These are phyloP conservation scores for Lodderomyces margitis DNA, from an alignment of 1,139 yeast species.

Conservation along the genomic window DNA sequence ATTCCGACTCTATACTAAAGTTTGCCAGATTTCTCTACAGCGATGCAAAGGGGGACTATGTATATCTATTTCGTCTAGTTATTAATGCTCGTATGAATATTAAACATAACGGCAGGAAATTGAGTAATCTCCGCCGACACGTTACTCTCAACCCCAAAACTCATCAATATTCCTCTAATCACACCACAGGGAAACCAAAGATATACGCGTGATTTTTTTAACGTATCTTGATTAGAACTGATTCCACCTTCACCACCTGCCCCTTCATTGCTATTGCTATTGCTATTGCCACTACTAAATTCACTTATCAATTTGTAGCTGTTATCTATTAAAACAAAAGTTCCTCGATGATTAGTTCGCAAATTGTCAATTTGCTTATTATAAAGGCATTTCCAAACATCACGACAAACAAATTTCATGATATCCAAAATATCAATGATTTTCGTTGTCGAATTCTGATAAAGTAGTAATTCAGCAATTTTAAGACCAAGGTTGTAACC, in stretches of 20 bases:
- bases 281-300: conserved; percentile 52
- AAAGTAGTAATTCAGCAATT: conserved; percentile 68
- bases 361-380: conserved; percentile 88
- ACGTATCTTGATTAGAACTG: conserved; percentile 38
- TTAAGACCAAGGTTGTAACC: conserved; percentile 78
- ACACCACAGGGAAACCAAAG: conserved; percentile 84
- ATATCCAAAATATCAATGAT: conserved; percentile 68
- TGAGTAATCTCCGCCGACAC: conserved; percentile 67
- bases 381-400: conserved; percentile 79
- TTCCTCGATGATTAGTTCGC: conserved; percentile 87
- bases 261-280: neutral
- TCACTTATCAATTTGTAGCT: conserved; percentile 54
- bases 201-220: conserved; percentile 50
- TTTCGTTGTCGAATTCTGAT: conserved; percentile 41
- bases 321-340: conserved; percentile 75
- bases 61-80: conserved; percentile 10
- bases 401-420: conserved; percentile 90
- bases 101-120: conserved; percentile 69
- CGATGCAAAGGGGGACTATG: neutral
- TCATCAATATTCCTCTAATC: conserved; percentile 73
- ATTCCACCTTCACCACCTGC: neutral
- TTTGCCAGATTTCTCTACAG: too few species aligned
- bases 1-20: too few species aligned
- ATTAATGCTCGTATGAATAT: conserved; percentile 56
- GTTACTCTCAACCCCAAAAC: conserved; percentile 65